Evolutionary conservation across 2,329 filamentous ascomycete genomes (phyloP).

Genomic region (Xylariaceae sp.): DNA sequence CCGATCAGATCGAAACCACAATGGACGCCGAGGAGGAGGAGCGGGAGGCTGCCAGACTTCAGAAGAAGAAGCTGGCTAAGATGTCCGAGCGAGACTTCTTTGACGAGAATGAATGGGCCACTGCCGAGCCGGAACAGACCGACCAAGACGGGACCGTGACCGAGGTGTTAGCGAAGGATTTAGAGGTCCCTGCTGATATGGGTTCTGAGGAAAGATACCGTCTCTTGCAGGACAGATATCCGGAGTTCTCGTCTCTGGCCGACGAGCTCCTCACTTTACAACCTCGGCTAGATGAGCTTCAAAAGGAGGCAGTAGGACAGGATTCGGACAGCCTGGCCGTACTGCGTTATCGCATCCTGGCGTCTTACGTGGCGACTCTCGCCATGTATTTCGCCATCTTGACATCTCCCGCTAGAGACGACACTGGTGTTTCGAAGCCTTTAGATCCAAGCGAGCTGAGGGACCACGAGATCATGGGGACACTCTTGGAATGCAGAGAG

Average conservation of each 20-base stretch:
- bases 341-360: conserved; percentile 71
- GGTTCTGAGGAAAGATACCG: conserved; percentile 63
- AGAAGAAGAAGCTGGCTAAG: conserved; percentile 81
- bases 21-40: conserved; percentile 77
- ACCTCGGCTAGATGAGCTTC: conserved; percentile 51
- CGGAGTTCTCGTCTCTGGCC: conserved; percentile 82
- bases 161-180: conserved; percentile 71
- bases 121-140: conserved; percentile 41
- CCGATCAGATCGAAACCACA: conserved; percentile 51
- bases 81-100: conserved; percentile 94
- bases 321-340: conserved; percentile 48
- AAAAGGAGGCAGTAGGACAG: conserved; percentile 48
- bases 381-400: conserved; percentile 92
- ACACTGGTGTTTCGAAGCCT: conserved; percentile 45
- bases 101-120: conserved; percentile 80
- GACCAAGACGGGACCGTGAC: conserved; percentile 60
- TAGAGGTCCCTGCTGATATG: conserved; percentile 78
- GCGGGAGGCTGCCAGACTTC: conserved; percentile 75
- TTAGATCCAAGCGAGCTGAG: conserved; percentile 72
- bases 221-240: conserved; percentile 74
- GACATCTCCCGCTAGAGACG: conserved; percentile 66
- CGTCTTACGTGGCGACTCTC: conserved; percentile 78
- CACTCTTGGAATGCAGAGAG: conserved; percentile 68
- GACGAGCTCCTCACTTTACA: conserved; percentile 73
- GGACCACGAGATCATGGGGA: conserved; percentile 87